A percentile compares a stretch with the other conserved stretches of the same genome.
Evolutionary conservation across 345 rosid species (phyloP).

Genomic region (Populus simonii): DNA sequence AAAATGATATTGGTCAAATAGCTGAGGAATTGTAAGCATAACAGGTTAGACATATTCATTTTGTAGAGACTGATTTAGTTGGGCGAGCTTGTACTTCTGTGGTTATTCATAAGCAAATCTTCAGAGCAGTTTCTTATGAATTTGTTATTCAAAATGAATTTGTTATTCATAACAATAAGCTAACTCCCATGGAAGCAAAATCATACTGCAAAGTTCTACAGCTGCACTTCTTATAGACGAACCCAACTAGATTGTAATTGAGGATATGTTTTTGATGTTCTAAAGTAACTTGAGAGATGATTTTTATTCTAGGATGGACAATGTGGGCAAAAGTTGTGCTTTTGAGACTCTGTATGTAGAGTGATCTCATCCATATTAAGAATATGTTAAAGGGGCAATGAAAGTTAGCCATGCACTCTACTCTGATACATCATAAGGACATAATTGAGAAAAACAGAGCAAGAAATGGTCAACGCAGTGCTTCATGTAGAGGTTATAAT

Average conservation of each 20-base stretch:
- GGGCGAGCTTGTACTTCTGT: background rate
- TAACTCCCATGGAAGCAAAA: background rate
- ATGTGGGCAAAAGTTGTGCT: background rate
- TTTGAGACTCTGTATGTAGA: background rate
- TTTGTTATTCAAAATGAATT: no score
- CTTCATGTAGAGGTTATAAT: no score
- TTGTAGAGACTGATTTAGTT: background rate
- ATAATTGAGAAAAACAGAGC: background rate
- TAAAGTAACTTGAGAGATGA: background rate
- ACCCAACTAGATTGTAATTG: background rate
- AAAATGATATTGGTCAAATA: background rate
- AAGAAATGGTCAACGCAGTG: background rate
- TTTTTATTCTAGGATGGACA: background rate
- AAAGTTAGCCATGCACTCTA: background rate
- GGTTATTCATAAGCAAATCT: background rate
- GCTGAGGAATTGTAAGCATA: background rate
- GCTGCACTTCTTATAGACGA: background rate
- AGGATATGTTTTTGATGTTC: background rate
- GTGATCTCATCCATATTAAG: background rate
- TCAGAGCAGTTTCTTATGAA: no score
- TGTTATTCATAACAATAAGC: no score
- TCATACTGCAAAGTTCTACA: background rate
- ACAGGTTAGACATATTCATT: background rate
- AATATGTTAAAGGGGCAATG: background rate
- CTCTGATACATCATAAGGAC: background rate